These are phyloP conservation scores for Vaccinium darrowii DNA, from an alignment of 148 eudicot genomes.

Conservation along the genomic window DNA sequence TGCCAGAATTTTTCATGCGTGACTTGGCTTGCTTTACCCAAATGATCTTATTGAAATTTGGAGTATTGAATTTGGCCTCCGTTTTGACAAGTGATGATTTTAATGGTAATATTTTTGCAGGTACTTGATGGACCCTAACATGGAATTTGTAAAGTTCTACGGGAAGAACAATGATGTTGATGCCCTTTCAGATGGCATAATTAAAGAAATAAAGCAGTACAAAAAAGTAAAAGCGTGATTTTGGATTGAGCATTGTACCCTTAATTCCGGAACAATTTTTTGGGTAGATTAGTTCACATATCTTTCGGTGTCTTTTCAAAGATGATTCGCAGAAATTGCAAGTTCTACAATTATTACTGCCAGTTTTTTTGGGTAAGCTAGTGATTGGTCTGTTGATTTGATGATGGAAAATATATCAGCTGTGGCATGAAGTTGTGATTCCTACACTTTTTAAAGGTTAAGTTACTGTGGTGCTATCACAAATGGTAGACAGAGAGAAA, in stretches of 20 bases:
- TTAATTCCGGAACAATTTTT: background rate
- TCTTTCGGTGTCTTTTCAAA: background rate
- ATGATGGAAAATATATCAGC: background rate
- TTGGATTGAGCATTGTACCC: background rate
- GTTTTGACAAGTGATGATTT: background rate
- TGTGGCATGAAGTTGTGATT: background rate
- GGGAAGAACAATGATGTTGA: slow-evolving; percentile 83
- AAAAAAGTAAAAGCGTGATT: slow-evolving; percentile 41
- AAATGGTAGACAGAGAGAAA: no score
- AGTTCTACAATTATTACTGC: background rate
- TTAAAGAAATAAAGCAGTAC: slow-evolving; percentile 71
- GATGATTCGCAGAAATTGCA: background rate
- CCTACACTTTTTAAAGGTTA: no score
- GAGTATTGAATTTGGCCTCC: background rate
- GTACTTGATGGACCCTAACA: slow-evolving; percentile 93
- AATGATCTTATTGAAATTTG: background rate
- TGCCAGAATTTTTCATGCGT: background rate
- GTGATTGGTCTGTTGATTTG: background rate
- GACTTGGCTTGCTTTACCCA: background rate
- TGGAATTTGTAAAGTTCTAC: slow-evolving; percentile 83
- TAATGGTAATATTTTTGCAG: slow-evolving; percentile 35
- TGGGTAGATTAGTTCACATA: background rate
- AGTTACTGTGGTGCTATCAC: no score
- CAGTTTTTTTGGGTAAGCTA: background rate
- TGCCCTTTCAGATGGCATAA: slow-evolving; percentile 69